Base-by-base conservation (phyloP, 352 stramenopile genomes). In the Phytophthora megakarya region DNA sequence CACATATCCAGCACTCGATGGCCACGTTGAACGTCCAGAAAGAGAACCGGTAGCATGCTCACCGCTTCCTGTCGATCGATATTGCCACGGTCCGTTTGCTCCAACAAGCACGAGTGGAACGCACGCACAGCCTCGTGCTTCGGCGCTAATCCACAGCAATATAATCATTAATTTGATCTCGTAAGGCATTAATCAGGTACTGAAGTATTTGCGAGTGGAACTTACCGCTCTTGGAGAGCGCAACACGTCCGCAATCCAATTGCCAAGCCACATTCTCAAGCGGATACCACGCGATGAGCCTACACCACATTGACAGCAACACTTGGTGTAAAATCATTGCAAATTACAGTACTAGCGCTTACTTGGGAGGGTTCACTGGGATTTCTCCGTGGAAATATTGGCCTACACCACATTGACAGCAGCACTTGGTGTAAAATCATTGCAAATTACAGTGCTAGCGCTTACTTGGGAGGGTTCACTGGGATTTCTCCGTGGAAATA, bases 21-120 rank as follows among this genome's bases (percentile, higher is more conserved):
- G 54, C 90, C 69, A 3, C 81, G 85, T 43, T 98, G 66, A 6
- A 98, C 92, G 62, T 98, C 78, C 22, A 99, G 83, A 61, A 99
- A 98, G 21, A 99, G 76, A 26, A 98, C 97, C 0, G 98, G 98
- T 16, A 99, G 80, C 97, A 99, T 99, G 62, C 88, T 98, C 50
- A 98, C 98, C 7, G 97, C 84, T 67, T 99, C 98, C 68, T 99
- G 98, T 12, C 98, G 90, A 37, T 98, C 97, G 12, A 99, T 87
- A 42, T 88, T 93, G 16, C 97, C 96, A 42, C 77, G 80, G 26
- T 97, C 82, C 16, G 89, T 98, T 58, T 99, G 84, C 46, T 92
- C 80, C 33, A 98, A 86, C 37, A 99, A 79, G 71, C 82, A 98
- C 25, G 92, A 60, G 73, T 99, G 95, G 52, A 99, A 96, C 16